Percentiles rank a stretch among this genome's conserved stretches.
These are phyloP conservation scores for Aspergillus sp. DNA, from an alignment of 2,329 filamentous ascomycete species.

Conservation along the genomic window DNA sequence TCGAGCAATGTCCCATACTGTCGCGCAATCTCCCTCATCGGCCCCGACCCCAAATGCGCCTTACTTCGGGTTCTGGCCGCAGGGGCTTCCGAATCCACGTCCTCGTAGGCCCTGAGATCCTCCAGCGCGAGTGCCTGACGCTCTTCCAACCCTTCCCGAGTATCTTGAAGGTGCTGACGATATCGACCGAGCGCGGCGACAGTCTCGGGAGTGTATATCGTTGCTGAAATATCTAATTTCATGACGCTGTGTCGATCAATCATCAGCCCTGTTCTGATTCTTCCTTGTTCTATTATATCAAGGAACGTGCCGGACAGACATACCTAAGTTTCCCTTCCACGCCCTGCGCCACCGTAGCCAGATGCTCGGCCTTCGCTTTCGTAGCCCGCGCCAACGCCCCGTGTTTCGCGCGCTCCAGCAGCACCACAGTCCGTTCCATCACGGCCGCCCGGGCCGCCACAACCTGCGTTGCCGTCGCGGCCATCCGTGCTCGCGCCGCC, in stretches of 20 bases:
- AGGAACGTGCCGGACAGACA: constrained; percentile 11
- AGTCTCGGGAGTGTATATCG: constrained; percentile 40
- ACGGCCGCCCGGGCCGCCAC: constrained; percentile 32
- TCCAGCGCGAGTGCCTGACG: constrained; percentile 27
- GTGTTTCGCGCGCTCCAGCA: constrained; percentile 42
- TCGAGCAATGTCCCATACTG: constrained; percentile 38
- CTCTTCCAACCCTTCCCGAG: constrained; percentile 30
- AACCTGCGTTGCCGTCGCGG: constrained; percentile 35
- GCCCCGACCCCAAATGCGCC: constrained; percentile 15
- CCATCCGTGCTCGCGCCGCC: constrained; percentile 32
- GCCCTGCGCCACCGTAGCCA: constrained; percentile 38
- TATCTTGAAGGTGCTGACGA: constrained; percentile 31
- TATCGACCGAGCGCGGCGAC: constrained; percentile 34
- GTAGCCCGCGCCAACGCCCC: constrained; percentile 36
- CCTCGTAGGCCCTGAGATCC: constrained; percentile 37
- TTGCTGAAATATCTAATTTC: constrained; percentile 36
- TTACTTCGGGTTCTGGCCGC: neutral
- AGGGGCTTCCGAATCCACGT: constrained; percentile 20
- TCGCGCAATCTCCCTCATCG: constrained; percentile 38
- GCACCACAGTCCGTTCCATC: constrained; percentile 38
- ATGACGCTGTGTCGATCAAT: constrained; percentile 28
- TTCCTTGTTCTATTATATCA: neutral
- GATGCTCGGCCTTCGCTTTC: constrained; percentile 40
- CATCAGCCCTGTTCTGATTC: neutral
- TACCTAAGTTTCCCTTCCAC: constrained; percentile 41